Evolutionary conservation across 305 asterid genomes (phyloP), one percentile per base, ranked within the genome.

Genomic region (Solanum hybrid): DNA sequence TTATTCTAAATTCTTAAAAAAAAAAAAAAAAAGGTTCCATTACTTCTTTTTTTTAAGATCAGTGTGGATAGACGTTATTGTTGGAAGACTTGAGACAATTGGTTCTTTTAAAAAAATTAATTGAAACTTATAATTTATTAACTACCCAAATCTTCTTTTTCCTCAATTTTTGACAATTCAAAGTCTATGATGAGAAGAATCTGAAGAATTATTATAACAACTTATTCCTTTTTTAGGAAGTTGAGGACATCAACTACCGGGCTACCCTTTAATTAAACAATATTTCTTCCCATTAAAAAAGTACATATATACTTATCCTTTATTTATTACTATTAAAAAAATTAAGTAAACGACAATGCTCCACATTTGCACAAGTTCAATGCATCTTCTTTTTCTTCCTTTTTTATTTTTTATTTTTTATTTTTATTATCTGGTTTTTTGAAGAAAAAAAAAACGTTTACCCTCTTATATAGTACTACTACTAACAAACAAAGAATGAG

Each of bases 121-220:
- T 45, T 10, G 6, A 77, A 77, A 77, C 41, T 77, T 31, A 77
- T 77, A 76, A 76, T 31, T 76, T 76, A 31, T 34, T 84, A 83
- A 83, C 88, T 51, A 17, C 76, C 88, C 75, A 51, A 84, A 84
- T 84, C 39, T 45, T 51, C 17, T 51, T 84, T 61, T 51, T 84
- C 29, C 88, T 84, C 76, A 20, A 29, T 29, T 9, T 84, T 84
- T 45, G 88, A 84, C 75, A 51, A 45, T 4, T 17, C 38, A 51
- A 82, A 84, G 88, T 84, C 29, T 26, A 84, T 84, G 75, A 84
- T 84, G 88, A 17, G 39, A 84, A 84, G 88, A 51, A 51, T 84
- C 27, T 5, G 20, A 2, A 4, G 29, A 51, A 84, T 84, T 51
- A 84, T 84, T 84, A 26, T 45, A 84, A 45, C 36, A 57, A 10